These are phyloP conservation scores for Collybia sp. DNA, from an alignment of 768 basidiomycete species.

Conservation along the genomic window DNA sequence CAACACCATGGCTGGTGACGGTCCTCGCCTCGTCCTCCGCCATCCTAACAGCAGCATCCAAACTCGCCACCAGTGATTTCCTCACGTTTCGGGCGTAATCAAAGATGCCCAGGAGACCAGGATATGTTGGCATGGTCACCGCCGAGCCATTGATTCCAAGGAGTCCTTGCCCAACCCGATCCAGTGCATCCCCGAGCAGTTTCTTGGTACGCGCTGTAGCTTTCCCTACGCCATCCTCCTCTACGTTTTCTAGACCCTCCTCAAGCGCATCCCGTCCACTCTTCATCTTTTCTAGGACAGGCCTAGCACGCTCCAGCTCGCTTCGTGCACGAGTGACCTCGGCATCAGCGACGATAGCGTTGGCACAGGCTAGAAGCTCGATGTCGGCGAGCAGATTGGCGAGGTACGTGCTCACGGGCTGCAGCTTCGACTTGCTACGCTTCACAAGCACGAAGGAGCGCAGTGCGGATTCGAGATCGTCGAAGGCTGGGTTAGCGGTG, in stretches of 20 bases:
- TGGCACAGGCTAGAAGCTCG: slow-evolving; percentile 80
- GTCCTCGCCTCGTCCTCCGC: slow-evolving; percentile 82
- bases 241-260: slow-evolving; percentile 69
- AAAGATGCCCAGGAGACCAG: slow-evolving; percentile 79
- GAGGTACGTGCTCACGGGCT: slow-evolving; percentile 90
- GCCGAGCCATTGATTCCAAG: slow-evolving; percentile 47
- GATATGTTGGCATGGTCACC: slow-evolving; percentile 70
- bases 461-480: slow-evolving; percentile 83
- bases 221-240: slow-evolving; percentile 64
- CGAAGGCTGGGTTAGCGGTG: slow-evolving; percentile 67
- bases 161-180: slow-evolving; percentile 71
- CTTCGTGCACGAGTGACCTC: slow-evolving; percentile 70
- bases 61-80: slow-evolving; percentile 64
- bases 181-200: slow-evolving; percentile 64
- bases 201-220: slow-evolving; percentile 51
- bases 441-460: slow-evolving; percentile 95
- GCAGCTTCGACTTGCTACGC: slow-evolving; percentile 93
- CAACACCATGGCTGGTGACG: slow-evolving; percentile 61
- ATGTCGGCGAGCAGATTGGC: slow-evolving; percentile 87
- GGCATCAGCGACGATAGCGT: slow-evolving; percentile 77
- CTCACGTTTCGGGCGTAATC: slow-evolving; percentile 84
- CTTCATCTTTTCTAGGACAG: slow-evolving; percentile 87
- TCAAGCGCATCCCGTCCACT: slow-evolving; percentile 69
- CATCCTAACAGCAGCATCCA: slow-evolving; percentile 74
- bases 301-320: slow-evolving; percentile 66